These are phyloP conservation scores for Globisporangium cylindrosporum DNA, from an alignment of 352 stramenopile species.

Conservation along the genomic window DNA sequence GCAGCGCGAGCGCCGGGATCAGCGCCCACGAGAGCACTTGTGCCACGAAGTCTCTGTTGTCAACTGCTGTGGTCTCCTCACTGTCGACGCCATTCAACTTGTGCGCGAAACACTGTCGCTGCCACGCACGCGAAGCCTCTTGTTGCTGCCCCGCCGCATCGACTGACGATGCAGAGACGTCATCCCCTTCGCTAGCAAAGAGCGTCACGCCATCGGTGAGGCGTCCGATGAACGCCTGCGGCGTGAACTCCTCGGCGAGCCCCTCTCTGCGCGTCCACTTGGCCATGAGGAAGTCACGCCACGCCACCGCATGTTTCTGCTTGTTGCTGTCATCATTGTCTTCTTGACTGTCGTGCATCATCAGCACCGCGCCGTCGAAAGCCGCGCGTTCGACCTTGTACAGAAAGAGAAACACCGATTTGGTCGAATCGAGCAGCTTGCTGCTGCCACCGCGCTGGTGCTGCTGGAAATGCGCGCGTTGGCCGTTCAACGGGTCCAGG, in stretches of 20 bases:
- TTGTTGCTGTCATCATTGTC: background rate
- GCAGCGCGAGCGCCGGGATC: constrained; percentile 5
- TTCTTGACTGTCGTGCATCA: background rate
- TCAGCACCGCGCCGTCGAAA: background rate
- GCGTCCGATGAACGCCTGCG: constrained; percentile 59
- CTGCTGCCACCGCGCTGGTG: constrained; percentile 22
- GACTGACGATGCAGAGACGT: background rate
- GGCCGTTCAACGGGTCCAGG: constrained; percentile 66
- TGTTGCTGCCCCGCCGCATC: background rate
- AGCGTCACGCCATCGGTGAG: constrained; percentile 44
- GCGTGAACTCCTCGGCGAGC: constrained; percentile 52
- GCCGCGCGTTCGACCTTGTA: constrained; percentile 30
- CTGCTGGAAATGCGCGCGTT: constrained; percentile 56
- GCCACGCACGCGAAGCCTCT: background rate
- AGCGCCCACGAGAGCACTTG: background rate
- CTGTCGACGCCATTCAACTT: background rate
- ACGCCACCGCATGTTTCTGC: constrained; percentile 19
- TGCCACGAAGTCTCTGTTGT: background rate
- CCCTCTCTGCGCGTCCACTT: constrained; percentile 37
- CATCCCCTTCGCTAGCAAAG: constrained; percentile 8
- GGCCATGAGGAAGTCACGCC: constrained; percentile 59
- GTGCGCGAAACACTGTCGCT: constrained; percentile 14
- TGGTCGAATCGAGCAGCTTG: constrained; percentile 46
- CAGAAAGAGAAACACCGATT: constrained; percentile 61
- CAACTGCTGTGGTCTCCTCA: background rate